Evolutionary conservation across 2,329 filamentous ascomycete genomes (phyloP).

Genomic region (Fusarium tanahbumbuense): DNA sequence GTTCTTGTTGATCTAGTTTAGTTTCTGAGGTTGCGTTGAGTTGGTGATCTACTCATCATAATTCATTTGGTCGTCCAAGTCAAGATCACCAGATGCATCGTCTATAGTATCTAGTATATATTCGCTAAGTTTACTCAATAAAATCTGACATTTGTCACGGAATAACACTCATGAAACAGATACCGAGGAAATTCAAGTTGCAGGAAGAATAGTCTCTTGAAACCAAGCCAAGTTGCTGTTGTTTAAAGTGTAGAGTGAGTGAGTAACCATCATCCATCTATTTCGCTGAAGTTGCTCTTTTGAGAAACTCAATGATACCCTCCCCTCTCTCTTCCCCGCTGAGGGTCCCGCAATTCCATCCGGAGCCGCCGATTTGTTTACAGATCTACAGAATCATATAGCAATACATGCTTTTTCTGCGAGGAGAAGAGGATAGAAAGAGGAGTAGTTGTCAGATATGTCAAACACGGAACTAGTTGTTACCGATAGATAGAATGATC

Average conservation of each 20-base stretch:
- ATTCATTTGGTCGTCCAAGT: background rate
- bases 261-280: conserved; percentile 3
- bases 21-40: background rate
- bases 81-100: background rate
- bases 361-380: conserved; percentile 12
- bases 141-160: background rate
- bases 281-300: conserved; percentile 22
- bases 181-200: background rate
- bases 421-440: background rate
- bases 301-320: conserved; percentile 18
- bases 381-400: background rate
- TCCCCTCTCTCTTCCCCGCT: conserved; percentile 1
- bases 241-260: background rate
- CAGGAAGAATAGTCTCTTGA: background rate
- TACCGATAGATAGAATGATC: background rate
- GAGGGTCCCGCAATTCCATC: background rate
- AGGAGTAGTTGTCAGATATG: background rate
- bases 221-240: background rate
- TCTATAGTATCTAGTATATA: background rate
- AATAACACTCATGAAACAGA: background rate
- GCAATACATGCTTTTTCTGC: background rate
- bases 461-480: background rate
- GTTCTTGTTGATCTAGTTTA: background rate
- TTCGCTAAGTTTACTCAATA: background rate
- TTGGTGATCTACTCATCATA: background rate